Percentiles rank a stretch among this genome's conserved stretches.
Conservation (phyloP, 2,329 filamentous ascomycete species). For the Botrytis elliptica region DNA sequence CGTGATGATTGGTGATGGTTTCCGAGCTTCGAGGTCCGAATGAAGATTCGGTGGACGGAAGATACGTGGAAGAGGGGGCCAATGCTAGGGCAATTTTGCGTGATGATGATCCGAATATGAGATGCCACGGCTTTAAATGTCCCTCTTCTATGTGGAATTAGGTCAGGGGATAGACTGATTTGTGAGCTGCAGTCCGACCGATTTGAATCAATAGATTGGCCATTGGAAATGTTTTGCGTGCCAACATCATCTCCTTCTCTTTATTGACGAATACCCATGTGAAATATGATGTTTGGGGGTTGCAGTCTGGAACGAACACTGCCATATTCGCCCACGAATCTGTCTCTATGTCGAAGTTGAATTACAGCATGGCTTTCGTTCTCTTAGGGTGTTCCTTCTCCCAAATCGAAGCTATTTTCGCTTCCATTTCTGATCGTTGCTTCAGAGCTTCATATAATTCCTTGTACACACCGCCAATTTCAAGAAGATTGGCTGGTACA, state of each 20-base stretch:
- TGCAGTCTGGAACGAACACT: background rate
- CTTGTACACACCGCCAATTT: background rate
- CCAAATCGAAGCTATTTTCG: background rate
- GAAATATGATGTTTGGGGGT: background rate
- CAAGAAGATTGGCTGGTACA: conserved; percentile 10
- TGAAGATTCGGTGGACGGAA: background rate
- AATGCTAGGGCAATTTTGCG: background rate
- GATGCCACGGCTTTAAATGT: no score
- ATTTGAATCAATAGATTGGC: background rate
- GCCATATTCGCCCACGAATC: background rate
- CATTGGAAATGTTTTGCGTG: background rate
- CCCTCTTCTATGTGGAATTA: background rate
- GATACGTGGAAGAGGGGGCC: background rate
- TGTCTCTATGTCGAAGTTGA: background rate
- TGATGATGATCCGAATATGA: no score
- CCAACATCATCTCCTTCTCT: background rate
- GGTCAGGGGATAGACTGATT: background rate
- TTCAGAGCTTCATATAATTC: conserved; percentile 13
- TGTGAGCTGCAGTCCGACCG: background rate
- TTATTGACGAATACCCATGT: background rate
- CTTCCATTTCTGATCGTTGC: background rate
- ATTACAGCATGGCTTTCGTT: background rate
- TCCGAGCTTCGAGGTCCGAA: background rate
- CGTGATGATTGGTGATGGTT: background rate
- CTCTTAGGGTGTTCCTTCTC: conserved; percentile 9